A percentile compares a stretch with the other conserved stretches of the same genome.
These are phyloP conservation scores for Arthroderma sp. DNA, from an alignment of 2,329 filamentous ascomycete species.

Conservation along the genomic window DNA sequence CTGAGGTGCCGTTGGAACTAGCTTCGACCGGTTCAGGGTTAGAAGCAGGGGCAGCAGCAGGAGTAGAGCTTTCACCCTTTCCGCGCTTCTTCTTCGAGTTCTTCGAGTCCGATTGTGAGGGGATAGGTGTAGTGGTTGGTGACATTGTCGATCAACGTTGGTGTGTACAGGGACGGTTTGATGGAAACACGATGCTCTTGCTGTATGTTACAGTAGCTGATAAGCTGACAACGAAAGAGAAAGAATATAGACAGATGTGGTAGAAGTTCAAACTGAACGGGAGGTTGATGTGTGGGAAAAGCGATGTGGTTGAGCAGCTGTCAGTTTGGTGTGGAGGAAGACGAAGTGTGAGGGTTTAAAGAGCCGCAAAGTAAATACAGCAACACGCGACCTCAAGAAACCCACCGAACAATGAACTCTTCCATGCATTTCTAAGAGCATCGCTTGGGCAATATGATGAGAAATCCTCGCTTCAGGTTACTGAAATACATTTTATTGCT, in stretches of 20 bases:
- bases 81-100: constrained; percentile 52
- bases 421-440: no score
- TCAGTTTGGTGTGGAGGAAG: neutral
- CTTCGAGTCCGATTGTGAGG: constrained; percentile 50
- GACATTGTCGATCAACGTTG: constrained; percentile 37
- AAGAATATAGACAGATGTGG: constrained; percentile 6
- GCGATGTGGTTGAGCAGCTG: constrained; percentile 1
- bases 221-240: neutral
- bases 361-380: no score
- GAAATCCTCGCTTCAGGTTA: no score
- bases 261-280: constrained; percentile 5
- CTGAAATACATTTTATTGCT: no score
- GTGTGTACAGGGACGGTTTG: neutral
- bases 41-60: constrained; percentile 27
- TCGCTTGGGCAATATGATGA: no score
- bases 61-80: constrained; percentile 32
- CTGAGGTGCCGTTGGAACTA: constrained; percentile 45
- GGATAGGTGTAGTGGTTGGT: constrained; percentile 48
- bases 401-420: no score
- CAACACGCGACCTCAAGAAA: no score
- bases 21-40: constrained; percentile 25
- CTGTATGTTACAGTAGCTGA: no score
- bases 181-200: no score
- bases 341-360: neutral
- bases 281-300: constrained; percentile 10